Evolutionary conservation across 495 filamentous ascomycete genomes (phyloP), one percentile per base, ranked within the genome.

Genomic region (Penicillium canariense): DNA sequence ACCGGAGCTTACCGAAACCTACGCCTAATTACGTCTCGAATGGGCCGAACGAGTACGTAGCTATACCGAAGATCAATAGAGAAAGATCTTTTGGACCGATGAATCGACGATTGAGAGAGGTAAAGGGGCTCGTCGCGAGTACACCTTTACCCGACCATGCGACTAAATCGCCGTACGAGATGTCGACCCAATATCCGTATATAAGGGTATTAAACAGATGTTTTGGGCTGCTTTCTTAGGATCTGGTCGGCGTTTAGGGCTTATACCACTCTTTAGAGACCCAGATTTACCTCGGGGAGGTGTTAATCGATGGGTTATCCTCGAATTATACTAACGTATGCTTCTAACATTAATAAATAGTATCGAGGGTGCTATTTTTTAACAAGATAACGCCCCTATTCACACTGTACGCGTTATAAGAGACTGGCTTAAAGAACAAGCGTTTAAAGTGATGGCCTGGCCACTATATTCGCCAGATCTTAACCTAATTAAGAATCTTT

Each of bases 401-500:
- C 62, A 65, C 27, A 62, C 40, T 14, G 58, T 48, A 2, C 7
- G 40, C 1, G 48, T 53, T 50, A 48, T 56, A 17, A 40, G 45
- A 0, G 51, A 61, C 14, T 56, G 28, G 34, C 27, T 66, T 8
- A 36, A 58, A 38, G 52, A 61, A 8, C 27, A 44, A 17, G 32
- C 15, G 0, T 50, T 65, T 47, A 45, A 38, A 11, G 32, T 67
- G 4, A 42, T 59, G 53, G 50, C 58, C 22, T 58, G 56, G 36
- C 60, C 61, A 12, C 56, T 48, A 3, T 44, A 54, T 30, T 66
- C 57, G 4, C 62, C 62, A 27, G 56, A 65, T 62, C 36, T 62
- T 14, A 65, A 65, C 42, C 61, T 51, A n/a, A 68, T 66, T 56
- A 55, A 65, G 34, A 59, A 66, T 43, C 50, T n/a, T n/a, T n/a